These are phyloP conservation scores for Orbilia ellipsospora DNA, from an alignment of 2,329 filamentous ascomycete genomes.

Conservation along the genomic window DNA sequence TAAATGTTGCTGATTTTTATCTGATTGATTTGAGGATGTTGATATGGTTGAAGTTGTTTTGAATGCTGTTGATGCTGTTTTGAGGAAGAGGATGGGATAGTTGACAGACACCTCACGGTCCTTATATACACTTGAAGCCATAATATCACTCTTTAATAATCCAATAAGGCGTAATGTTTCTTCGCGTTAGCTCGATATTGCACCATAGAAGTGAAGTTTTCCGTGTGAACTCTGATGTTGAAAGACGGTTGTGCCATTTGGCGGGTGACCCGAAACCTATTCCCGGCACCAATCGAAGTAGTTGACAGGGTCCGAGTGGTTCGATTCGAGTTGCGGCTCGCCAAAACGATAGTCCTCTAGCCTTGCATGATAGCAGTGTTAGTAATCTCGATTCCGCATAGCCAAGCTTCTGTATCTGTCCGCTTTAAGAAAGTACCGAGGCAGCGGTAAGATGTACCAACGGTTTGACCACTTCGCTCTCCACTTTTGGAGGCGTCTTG, in stretches of 20 bases:
- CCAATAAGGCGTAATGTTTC: not conserved
- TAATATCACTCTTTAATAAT: not conserved
- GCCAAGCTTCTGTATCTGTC: not conserved
- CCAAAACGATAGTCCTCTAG: not conserved
- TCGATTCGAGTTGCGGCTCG: constrained; percentile 1
- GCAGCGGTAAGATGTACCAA: constrained; percentile 16
- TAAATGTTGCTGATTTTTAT: too few relatives aligned
- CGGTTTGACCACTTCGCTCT: constrained; percentile 1
- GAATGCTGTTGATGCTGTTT: constrained; percentile 30
- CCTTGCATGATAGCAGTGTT: constrained; percentile 12
- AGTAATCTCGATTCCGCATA: constrained; percentile 24
- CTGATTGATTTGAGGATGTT: not conserved
- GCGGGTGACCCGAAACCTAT: constrained; percentile 25
- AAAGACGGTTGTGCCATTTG: constrained; percentile 19
- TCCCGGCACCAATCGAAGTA: not conserved
- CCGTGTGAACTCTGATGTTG: not conserved
- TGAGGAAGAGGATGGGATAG: not conserved
- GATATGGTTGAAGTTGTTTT: not conserved
- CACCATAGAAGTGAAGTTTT: not conserved
- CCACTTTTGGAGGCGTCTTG: not conserved
- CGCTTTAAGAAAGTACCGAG: constrained; percentile 24
- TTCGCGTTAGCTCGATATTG: not conserved
- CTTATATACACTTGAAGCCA: constrained; percentile 9
- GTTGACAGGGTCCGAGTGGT: not conserved
- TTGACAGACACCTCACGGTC: not conserved